Evolutionary conservation across 768 basidiomycete genomes (phyloP).

Genomic region (Tubosaeta sp.): DNA sequence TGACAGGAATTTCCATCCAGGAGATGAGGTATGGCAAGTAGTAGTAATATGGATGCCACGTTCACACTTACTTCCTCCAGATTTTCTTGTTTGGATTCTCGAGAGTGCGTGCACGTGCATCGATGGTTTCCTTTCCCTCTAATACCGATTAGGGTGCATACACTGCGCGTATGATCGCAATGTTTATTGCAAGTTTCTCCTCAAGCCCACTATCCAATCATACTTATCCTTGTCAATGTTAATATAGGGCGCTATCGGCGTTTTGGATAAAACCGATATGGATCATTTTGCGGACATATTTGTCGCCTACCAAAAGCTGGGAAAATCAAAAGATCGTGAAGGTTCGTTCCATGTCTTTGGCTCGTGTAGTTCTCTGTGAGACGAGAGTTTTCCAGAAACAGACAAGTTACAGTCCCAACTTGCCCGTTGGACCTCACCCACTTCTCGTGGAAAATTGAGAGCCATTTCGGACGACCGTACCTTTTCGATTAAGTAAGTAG

Average conservation of each 20-base stretch:
- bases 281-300: conserved; percentile 67
- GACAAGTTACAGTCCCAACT: conserved; percentile 40
- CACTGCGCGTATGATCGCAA: conserved; percentile 69
- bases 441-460: conserved; percentile 51
- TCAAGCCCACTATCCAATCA: neutral
- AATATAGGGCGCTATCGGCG: conserved; percentile 60
- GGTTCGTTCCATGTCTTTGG: conserved; percentile 30
- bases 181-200: conserved; percentile 37
- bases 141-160: conserved; percentile 56
- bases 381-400: conserved; percentile 29
- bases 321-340: conserved; percentile 44
- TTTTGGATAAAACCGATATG: conserved; percentile 70
- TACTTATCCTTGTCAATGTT: neutral
- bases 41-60: neutral
- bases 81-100: conserved; percentile 79
- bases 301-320: conserved; percentile 55
- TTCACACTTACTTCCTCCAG: conserved; percentile 32
- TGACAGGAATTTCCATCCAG: conserved; percentile 61
- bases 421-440: conserved; percentile 48
- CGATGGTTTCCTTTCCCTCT: neutral
- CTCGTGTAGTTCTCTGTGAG: neutral
- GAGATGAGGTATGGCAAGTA: conserved; percentile 54
- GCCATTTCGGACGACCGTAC: conserved; percentile 41
- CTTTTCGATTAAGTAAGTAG: conserved; percentile 60
- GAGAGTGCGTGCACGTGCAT: conserved; percentile 38